Evolutionary conservation across 1,284 basidiomycete species (phyloP), one percentile per base, ranked within the genome.

Genomic region (Ganoderma lingzhi): DNA sequence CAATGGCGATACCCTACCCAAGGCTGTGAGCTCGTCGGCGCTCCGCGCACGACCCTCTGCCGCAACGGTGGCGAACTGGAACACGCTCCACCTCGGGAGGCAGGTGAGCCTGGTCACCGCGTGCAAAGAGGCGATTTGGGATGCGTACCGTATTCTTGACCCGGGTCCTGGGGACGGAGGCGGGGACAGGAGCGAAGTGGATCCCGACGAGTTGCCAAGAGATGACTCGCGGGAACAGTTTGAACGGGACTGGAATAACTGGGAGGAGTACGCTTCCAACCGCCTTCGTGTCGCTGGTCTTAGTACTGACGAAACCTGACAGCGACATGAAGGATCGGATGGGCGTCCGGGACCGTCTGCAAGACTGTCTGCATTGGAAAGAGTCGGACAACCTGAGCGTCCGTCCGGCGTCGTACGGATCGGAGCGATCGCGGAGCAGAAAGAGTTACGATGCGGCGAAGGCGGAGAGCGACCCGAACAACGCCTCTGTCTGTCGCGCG

Each of bases 281-380:
- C 39, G 39, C n/a, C 23, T 28, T 12, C 44, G 65, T 28, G 35
- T 19, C 35, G 9, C 8, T 37, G 28, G 23, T 19, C 70, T 30
- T 59, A 23, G 58, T 62, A 28, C 35, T 39, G 67, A 41, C 62
- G 64, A 32, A 58, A 15, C 62, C 45, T 56, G 48, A 14, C 17
- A 93, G 92, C 71, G 92, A 93, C 73, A 93, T 93, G 92, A 82
- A 82, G 63, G 89, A 92, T 74, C 88, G 91, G n/a, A 89, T 90
- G 51, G 84, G 85, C 60, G 86, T 91, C 81, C 86, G 88, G 48
- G 81, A 82, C 19, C 80, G 80, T 63, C 80, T 92, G 42, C 78
- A 79, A 65, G 78, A 83, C 8, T 81, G 84, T 56, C 76, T 88
- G n/a, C 74, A 76, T n/a, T 93, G 90, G 89, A 66, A 76, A 6